Evolutionary conservation across 805 yeast species (phyloP).

Genomic region (Candida stauntonica): DNA sequence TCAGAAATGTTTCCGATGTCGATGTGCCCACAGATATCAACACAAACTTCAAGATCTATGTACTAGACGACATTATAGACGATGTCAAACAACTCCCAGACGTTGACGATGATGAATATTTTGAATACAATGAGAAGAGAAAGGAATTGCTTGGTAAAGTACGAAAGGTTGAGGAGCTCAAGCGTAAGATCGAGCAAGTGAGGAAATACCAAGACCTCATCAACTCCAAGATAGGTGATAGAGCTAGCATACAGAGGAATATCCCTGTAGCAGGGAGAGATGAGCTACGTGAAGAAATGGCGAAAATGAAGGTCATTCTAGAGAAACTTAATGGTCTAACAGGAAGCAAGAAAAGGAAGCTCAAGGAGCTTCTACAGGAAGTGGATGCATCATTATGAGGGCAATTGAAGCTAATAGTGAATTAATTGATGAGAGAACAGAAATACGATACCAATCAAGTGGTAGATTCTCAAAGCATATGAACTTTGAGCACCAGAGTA

Average conservation of each 20-base stretch:
- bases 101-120: constrained; percentile 5
- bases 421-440: too few species aligned
- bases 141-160: constrained; percentile 9
- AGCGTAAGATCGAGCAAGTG: constrained; percentile 6
- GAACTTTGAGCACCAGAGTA: too few species aligned
- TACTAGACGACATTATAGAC: constrained; percentile 16
- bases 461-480: too few species aligned
- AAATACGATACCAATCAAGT: too few species aligned
- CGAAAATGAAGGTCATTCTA: constrained; percentile 16
- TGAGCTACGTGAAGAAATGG: constrained; percentile 17
- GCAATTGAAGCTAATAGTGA: too few species aligned
- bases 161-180: constrained; percentile 5
- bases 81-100: constrained; percentile 21
- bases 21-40: constrained; percentile 17
- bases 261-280: constrained; percentile 14
- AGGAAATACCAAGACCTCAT: constrained; percentile 11
- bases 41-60: constrained; percentile 17
- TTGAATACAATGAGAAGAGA: constrained; percentile 13
- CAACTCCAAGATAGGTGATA: constrained; percentile 18
- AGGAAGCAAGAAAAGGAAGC: constrained; percentile 8
- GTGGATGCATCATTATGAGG: not conserved
- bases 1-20: constrained; percentile 7
- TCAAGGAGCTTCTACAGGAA: constrained; percentile 4
- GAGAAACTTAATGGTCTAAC: constrained; percentile 22
- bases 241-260: constrained; percentile 15